Base-by-base conservation (phyloP, 805 yeast genomes). In the Saturnispora halmiae region DNA sequence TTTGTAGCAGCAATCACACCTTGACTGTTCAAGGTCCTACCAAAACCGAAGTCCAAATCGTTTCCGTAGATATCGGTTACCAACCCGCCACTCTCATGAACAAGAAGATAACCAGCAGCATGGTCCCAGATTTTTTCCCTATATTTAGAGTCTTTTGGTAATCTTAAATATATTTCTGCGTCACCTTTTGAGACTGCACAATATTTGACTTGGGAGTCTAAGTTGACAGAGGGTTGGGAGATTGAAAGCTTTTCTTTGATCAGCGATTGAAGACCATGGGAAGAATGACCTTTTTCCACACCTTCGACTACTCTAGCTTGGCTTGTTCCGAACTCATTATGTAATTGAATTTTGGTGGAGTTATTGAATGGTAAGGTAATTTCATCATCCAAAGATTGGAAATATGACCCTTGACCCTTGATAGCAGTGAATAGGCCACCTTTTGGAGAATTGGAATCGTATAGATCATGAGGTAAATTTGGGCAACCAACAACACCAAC, bases 91-190 rank as follows among this genome's bases (percentile, higher is more conserved):
- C 94, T 82, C 60, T 94, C 98, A 27, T 73, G 69, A 34, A 94
- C 79, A 46, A 92, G 70, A 11, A 90, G 69, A 53, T 82, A 81
- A 3, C 98, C 99, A 2, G 96, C 94, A 15, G 97, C 97, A 59
- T 92, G 99, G 62, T 92, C 99, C 97, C 98, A 92, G 45, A 92
- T 87, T 62, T 92, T 92, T 59, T 92, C 99, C 52, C 84, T 73
- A 59, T 88, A 92, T 3, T 72, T 62, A 38, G 76, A 67, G 49
- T 72, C 77, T 34, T 79, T 75, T 11, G 99, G 99, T 44, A 94
- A 64, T 51, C 99, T 78, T 46, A 92, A 67, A 53, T 94, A 92
- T 11, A 92, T 73, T 52, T 92, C 96, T 3, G 96, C 97, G 42
- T 82, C 81, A 27, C 98, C 98, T 47, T 80, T 72, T 9, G 96